Evolutionary conservation across 2,329 filamentous ascomycete genomes (phyloP), one percentile per base, ranked within the genome.

Genomic region (Tothia fuscella): DNA sequence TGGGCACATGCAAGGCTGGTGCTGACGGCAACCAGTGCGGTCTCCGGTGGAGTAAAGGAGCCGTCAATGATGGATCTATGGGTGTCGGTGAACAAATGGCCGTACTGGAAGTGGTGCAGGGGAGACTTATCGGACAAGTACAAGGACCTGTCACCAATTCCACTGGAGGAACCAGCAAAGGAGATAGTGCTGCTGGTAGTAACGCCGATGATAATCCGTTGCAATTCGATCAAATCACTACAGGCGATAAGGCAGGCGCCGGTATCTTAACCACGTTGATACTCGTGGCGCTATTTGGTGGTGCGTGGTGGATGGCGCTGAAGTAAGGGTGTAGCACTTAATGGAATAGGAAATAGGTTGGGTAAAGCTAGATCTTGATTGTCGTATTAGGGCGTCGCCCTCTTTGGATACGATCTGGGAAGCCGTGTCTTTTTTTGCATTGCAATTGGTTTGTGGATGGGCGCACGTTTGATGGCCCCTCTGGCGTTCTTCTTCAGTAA

Each of bases 221-320:
- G 14, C 16, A 40, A 14, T 44, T 22, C 6, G 26, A 44, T 20
- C 26, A 25, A 19, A 44, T 44, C 17, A 44, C 34, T 2, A 24
- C 22, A 1, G 76, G 68, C 6, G 82, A 88, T 53, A 74, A 66
- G 47, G 80, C 74, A 5, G 84, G 81, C 9, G 82, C 82, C 28
- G 73, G 73, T 9, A 71, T 86, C 46, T 48, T 76, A 38, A 88
- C 82, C 1, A 57, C 74, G 3, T 37, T 78, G 5, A 56, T 80
- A 3, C 55, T 84, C 1, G 52, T 68, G 5, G 59, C 66, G 5
- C 61, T 82, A 29, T 46, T 79, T 19, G 66, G 66, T 1, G 74
- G 74, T n/a, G 65, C 64, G 28, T 68, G 65, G 58, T 72, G 71
- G 62, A 70, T 74, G 66, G 58, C 32, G 20, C 9, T 38, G n/a